phyloP scores from a whole-genome alignment of 345 rosid genomes.

The Aquilaria yunnanensis region DNA sequence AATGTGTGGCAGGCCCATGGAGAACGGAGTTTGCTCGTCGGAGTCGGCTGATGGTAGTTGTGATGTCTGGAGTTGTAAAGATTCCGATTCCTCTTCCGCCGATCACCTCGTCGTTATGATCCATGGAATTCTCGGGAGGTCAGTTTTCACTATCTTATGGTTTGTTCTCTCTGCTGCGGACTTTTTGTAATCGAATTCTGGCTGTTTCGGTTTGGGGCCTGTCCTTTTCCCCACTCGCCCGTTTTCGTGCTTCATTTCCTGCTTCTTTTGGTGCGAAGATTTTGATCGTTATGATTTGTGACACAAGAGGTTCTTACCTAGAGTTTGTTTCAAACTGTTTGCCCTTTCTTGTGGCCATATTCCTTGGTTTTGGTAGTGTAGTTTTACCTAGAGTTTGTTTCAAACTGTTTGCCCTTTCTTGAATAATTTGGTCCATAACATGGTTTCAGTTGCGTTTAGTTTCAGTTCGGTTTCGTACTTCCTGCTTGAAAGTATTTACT shows the following conservation, averaged over 20 bases:
- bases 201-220: too few relatives aligned
- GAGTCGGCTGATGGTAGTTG: constrained; percentile 56
- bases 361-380: too few relatives aligned
- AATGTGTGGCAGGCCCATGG: neutral
- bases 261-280: too few relatives aligned
- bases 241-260: neutral
- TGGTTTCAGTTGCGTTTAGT: neutral
- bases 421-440: neutral
- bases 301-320: too few relatives aligned
- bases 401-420: too few relatives aligned
- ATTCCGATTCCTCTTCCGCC: constrained; percentile 52
- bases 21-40: constrained; percentile 52
- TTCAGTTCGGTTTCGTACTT: too few relatives aligned
- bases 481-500: neutral
- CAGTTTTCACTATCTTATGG: neutral
- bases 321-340: too few relatives aligned
- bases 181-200: too few relatives aligned
- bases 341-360: too few relatives aligned
- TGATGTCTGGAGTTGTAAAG: constrained; percentile 59
- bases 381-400: too few relatives aligned
- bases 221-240: neutral
- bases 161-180: neutral
- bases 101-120: constrained; percentile 92
- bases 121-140: constrained; percentile 92
- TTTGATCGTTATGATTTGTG: too few relatives aligned